Percentiles rank a stretch among this genome's conserved stretches.
phyloP scores from a whole-genome alignment of 2,329 filamentous ascomycete genomes.

The Xylaria sp. region DNA sequence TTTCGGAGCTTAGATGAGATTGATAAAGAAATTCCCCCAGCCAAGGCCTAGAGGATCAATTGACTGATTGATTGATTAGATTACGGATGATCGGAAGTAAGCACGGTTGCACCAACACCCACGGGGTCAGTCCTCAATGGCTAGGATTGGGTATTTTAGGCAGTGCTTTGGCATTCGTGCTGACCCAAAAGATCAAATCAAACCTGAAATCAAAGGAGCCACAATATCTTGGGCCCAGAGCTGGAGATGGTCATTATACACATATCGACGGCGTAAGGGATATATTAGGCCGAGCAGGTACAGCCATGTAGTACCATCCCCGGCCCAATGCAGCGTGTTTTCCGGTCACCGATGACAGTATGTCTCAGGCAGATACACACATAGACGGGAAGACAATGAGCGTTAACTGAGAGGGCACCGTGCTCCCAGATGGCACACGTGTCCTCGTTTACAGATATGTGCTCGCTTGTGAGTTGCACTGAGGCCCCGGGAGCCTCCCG shows the following conservation, averaged over 20 bases:
- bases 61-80: constrained; percentile 40
- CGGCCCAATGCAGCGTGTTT: background rate
- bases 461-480: background rate
- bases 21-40: constrained; percentile 30
- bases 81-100: constrained; percentile 20
- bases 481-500: background rate
- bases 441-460: background rate
- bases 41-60: background rate
- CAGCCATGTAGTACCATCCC: background rate
- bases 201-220: background rate
- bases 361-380: background rate
- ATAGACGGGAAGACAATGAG: background rate
- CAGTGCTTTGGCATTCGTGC: background rate
- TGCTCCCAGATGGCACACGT: background rate
- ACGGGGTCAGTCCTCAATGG: background rate
- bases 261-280: too few relatives aligned
- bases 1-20: constrained; percentile 39
- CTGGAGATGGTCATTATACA: too few relatives aligned
- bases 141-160: background rate
- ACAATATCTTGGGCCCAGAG: background rate
- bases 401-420: background rate
- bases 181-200: background rate
- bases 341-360: background rate
- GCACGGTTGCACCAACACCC: constrained; percentile 5
- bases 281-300: background rate